Conservation (phyloP, 352 stramenopile species). For the Globisporangium spiculum region DNA sequence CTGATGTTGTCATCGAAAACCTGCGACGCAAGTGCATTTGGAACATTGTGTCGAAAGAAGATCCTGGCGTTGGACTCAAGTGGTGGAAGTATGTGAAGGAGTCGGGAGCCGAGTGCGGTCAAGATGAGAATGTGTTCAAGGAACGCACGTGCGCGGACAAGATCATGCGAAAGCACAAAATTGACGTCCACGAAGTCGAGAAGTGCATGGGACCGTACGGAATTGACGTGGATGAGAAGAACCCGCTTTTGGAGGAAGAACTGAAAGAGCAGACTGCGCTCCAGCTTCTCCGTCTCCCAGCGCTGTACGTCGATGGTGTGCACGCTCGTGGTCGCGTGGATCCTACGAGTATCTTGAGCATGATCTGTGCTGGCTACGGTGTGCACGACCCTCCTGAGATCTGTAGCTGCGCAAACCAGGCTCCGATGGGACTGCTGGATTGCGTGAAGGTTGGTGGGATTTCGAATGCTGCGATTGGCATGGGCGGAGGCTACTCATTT, state of each 20-base stretch:
- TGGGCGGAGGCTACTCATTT: slow-evolving; percentile 72
- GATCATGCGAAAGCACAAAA: slow-evolving; percentile 86
- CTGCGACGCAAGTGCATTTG: slow-evolving; percentile 95
- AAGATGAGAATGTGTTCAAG: slow-evolving; percentile 84
- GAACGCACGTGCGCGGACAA: slow-evolving; percentile 87
- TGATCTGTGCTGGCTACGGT: slow-evolving; percentile 85
- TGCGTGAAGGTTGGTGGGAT: slow-evolving; percentile 75
- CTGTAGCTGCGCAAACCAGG: slow-evolving; percentile 72
- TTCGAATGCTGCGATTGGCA: slow-evolving; percentile 49
- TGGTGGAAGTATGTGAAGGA: slow-evolving; percentile 96
- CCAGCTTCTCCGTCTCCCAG: slow-evolving; percentile 91
- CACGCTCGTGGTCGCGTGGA: slow-evolving; percentile 91
- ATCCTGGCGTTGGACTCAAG: slow-evolving; percentile 82
- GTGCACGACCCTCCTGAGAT: slow-evolving; percentile 77
- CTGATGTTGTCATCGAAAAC: slow-evolving; percentile 94
- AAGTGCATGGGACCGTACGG: slow-evolving; percentile 93
- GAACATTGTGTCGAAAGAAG: slow-evolving; percentile 76
- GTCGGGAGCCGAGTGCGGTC: slow-evolving; percentile 85
- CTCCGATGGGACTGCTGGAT: slow-evolving; percentile 50
- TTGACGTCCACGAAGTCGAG: slow-evolving; percentile 87
- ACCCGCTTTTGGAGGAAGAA: slow-evolving; percentile 89
- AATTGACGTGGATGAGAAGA: slow-evolving; percentile 80
- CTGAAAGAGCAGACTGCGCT: slow-evolving; percentile 86
- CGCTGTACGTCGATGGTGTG: slow-evolving; percentile 94
- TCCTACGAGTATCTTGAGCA: slow-evolving; percentile 75